Evolutionary conservation across 2,329 filamentous ascomycete genomes (phyloP).

Genomic region (Pseudocercospora eumusae): DNA sequence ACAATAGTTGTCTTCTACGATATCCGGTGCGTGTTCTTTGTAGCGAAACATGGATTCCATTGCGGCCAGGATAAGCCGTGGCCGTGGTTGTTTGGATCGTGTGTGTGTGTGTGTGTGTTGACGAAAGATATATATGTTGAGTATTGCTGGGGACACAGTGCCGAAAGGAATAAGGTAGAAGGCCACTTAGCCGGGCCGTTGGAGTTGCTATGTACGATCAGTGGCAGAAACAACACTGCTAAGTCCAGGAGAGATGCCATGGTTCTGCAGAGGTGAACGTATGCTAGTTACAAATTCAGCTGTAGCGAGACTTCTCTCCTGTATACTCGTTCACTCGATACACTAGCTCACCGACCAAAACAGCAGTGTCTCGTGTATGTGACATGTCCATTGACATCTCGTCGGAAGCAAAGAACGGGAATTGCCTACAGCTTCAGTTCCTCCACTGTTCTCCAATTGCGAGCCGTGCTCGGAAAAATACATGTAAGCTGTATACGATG

Average conservation of each 20-base stretch:
- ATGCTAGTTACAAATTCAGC: no score
- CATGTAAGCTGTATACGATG: not conserved
- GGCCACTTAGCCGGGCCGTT: not conserved
- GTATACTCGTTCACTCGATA: not conserved
- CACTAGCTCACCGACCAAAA: not conserved
- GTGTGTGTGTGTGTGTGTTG: no score
- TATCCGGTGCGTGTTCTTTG: slow-evolving; percentile 13
- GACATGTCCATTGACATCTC: not conserved
- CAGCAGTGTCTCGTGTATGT: not conserved
- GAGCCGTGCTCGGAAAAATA: not conserved
- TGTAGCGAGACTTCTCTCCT: no score
- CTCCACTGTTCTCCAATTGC: not conserved
- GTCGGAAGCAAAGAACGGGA: not conserved
- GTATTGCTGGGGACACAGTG: slow-evolving; percentile 9
- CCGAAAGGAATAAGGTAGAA: slow-evolving; percentile 18
- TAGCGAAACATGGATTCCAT: slow-evolving; percentile 19
- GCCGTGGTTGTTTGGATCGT: slow-evolving; percentile 25
- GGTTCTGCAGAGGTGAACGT: no score
- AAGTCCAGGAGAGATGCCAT: not conserved
- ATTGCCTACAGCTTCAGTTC: not conserved
- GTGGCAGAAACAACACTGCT: not conserved
- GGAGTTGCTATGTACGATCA: not conserved
- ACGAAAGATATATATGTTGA: slow-evolving; percentile 24
- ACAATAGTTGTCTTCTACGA: slow-evolving; percentile 18
- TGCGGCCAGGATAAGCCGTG: slow-evolving; percentile 15